These are phyloP conservation scores for Trichophyton simii DNA, from an alignment of 2,329 filamentous ascomycete species.

Conservation along the genomic window DNA sequence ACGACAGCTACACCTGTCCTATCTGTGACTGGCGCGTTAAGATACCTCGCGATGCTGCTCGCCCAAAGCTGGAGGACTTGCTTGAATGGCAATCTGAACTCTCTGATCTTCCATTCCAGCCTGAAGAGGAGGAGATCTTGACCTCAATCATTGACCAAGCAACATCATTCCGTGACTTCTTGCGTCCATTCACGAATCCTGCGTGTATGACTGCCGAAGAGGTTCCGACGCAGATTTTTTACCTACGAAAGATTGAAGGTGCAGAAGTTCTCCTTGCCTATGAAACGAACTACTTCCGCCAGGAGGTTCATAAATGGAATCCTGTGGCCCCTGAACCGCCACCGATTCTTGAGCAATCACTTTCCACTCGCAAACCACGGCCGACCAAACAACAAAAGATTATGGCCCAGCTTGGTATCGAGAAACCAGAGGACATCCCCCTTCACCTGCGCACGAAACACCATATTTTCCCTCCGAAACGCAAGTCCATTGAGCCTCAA, in stretches of 20 bases:
- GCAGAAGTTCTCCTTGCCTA: slow-evolving; percentile 82
- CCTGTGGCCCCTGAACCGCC: slow-evolving; percentile 78
- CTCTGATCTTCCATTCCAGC: slow-evolving; percentile 70
- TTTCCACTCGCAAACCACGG: slow-evolving; percentile 86
- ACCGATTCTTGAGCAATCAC: slow-evolving; percentile 71
- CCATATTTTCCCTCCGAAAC: slow-evolving; percentile 49
- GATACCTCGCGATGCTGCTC: slow-evolving; percentile 89
- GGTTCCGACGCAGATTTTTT: slow-evolving; percentile 82
- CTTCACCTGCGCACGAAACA: slow-evolving; percentile 69
- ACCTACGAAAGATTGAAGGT: slow-evolving; percentile 91
- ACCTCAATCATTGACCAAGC: slow-evolving; percentile 79
- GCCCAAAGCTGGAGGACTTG: slow-evolving; percentile 87
- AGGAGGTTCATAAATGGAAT: slow-evolving; percentile 89
- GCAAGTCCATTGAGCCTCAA: slow-evolving; percentile 50
- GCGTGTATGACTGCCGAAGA: slow-evolving; percentile 72
- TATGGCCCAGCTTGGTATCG: slow-evolving; percentile 74
- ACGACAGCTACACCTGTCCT: slow-evolving; percentile 95
- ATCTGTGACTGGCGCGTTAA: slow-evolving; percentile 96
- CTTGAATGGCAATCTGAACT: slow-evolving; percentile 76
- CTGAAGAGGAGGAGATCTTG: slow-evolving; percentile 81
- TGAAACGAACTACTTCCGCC: slow-evolving; percentile 96
- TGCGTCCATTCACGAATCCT: slow-evolving; percentile 68
- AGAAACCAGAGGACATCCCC: slow-evolving; percentile 81
- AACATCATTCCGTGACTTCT: slow-evolving; percentile 68
- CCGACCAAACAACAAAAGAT: slow-evolving; percentile 96